Base-by-base conservation (phyloP, 1,139 yeast genomes). In the Saccharomyces hybrid region DNA sequence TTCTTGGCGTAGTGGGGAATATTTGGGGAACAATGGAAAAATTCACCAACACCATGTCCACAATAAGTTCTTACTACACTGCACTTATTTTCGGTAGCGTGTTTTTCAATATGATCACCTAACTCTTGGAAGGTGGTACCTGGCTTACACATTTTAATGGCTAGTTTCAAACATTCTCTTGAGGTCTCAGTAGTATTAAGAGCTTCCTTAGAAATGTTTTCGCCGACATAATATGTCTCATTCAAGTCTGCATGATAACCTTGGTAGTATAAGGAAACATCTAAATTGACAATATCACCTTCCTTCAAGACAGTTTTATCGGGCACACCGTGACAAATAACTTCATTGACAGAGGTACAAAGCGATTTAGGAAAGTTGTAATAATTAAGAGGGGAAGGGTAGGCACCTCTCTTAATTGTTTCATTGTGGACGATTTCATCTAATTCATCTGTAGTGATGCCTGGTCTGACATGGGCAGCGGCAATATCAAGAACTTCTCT, bases 191-290 rank as follows among this genome's bases (percentile, higher is more conserved):
- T 97, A 49, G 95, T 80, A 58, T 93, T 82, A 52, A 93, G 93
- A 16, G 82, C 78, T 56, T 89, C 96, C 47, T 88, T 84, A 64
- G 80, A 83, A 48, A 96, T 90, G 71, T 87, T 86, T 53, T 89
- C 97, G 11, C 99, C 99, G 27, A 95, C 96, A 68, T 93, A 95
- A 71, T 91, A 93, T 0, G 99, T 95, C 72, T 93, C 99, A 71
- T 95, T 95, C 70, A 95, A 76, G 72, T 95, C 99, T 3, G 97
- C 86, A 73, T 95, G 98, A 74, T 84, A 82, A 0, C 99, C 99
- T 63, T 86, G 82, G 71, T 86, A 82, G 74, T 79, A 93, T 54
- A 95, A 72, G 3, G 97, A 79, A 51, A 95, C 89, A 70, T 95
- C 99, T 61, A 95, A 75, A 70, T 95, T 95, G 61, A 95, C 78